Base-by-base conservation (phyloP, 2,329 filamentous ascomycete genomes). In the Penicillium sp. region DNA sequence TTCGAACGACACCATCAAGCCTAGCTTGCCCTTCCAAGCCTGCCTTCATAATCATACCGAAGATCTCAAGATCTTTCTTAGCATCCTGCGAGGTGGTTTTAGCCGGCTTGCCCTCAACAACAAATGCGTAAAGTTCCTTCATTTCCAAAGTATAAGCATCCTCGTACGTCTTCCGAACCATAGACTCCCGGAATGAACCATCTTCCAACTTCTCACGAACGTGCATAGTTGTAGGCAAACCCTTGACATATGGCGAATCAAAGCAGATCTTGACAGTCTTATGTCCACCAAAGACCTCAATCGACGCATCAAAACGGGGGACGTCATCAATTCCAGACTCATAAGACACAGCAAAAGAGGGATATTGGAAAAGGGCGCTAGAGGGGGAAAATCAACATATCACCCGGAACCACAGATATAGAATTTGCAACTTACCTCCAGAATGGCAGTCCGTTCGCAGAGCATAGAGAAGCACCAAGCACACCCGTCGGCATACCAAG, bases 191-290 rank as follows among this genome's bases (percentile, higher is more conserved):
- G 38, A 70, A 79, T 16, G 48, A 53, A 0, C 70, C 75, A 11
- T 75, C 69, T 11, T 35, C 35, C 35, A 72, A 71, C 42, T 72
- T 67, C 59, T 85, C 81, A 6, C 74, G 65, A 9, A 84, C 69
- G 0, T 68, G 70, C 65, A 84, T 75, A 1, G 74, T 81, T 9
- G 81, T 79, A 0, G 83, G 81, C 2, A 86, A 68, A 0, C 81
- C 84, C 62, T 85, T 85, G 37, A 86, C 72, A 56, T 81, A 86
- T 0, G 84, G 84, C 0, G 80, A 81, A 61, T 86, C 82, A 58
- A 80, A 84, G 31, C 78, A 64, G 18, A 86, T 73, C 2, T 72
- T 72, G 0, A 86, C 81, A 0, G 76, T 78, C 68, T 86, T 86
- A 14, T 76, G 69, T 14, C 72, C 65, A 0, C 76, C 76, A 62